These are phyloP conservation scores for Canariomyces notabilis DNA, from an alignment of 2,329 filamentous ascomycete species.

Conservation along the genomic window DNA sequence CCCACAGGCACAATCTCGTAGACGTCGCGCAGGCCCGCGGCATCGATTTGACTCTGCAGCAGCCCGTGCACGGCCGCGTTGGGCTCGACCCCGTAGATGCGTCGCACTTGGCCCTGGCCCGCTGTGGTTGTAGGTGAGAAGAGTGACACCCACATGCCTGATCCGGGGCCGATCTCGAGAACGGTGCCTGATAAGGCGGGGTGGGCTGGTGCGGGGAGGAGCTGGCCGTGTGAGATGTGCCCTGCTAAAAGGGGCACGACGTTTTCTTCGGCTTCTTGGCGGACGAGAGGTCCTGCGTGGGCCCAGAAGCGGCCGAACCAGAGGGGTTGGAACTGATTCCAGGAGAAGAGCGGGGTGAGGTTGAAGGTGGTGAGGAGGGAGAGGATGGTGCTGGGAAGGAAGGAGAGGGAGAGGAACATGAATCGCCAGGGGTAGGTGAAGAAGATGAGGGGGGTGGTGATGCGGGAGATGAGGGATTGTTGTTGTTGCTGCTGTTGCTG, in stretches of 20 bases:
- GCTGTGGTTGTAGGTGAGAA: conserved; percentile 31
- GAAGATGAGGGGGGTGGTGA: conserved; percentile 19
- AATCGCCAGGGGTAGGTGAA: conserved; percentile 50
- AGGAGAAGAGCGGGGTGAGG: conserved; percentile 37
- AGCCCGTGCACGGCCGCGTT: conserved; percentile 48
- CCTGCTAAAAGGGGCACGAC: conserved; percentile 54
- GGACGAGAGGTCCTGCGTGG: conserved; percentile 46
- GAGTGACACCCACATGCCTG: conserved; percentile 55
- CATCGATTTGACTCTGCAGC: conserved; percentile 43
- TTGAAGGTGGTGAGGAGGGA: conserved; percentile 35
- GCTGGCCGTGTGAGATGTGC: conserved; percentile 35
- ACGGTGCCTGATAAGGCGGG: conserved; percentile 38
- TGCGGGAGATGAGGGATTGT: neutral
- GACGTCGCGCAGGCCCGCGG: conserved; percentile 48
- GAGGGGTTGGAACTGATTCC: conserved; percentile 37
- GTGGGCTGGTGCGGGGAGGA: conserved; percentile 28
- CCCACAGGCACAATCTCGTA: conserved; percentile 61
- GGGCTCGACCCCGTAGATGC: conserved; percentile 63
- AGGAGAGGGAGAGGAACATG: conserved; percentile 42
- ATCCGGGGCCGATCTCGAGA: conserved; percentile 59
- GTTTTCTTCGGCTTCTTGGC: conserved; percentile 34
- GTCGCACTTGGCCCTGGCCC: conserved; percentile 31
- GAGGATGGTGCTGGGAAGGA: conserved; percentile 48
- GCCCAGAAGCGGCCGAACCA: conserved; percentile 63
- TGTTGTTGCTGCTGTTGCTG: too few relatives aligned